These are phyloP conservation scores for Amauroascus verrucosus DNA, from an alignment of 2,329 filamentous ascomycete genomes.

Conservation along the genomic window DNA sequence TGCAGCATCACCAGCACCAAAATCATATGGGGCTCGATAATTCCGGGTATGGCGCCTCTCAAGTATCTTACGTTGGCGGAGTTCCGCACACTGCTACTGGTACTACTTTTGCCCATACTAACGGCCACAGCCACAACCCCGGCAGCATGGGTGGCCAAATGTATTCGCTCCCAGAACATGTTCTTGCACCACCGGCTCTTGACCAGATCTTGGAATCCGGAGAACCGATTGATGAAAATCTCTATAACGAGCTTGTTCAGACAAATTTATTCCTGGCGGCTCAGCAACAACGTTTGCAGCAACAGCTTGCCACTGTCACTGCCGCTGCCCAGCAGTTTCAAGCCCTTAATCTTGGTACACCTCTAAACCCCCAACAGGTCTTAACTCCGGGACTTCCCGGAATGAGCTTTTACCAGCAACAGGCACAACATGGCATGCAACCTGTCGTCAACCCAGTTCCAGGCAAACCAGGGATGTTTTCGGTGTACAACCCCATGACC, in stretches of 20 bases:
- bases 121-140: conserved; percentile 23
- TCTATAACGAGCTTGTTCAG: conserved; percentile 80
- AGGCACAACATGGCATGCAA: conserved; percentile 56
- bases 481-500: conserved; percentile 75
- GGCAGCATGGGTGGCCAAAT: conserved; percentile 46
- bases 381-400: conserved; percentile 42
- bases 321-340: conserved; percentile 74
- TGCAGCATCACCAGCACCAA: conserved; percentile 36
- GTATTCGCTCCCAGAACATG: conserved; percentile 49
- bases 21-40: conserved; percentile 15
- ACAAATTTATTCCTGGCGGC: conserved; percentile 88
- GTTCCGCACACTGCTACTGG: conserved; percentile 51
- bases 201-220: conserved; percentile 57
- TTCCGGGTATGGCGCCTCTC: conserved; percentile 35
- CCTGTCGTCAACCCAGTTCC: conserved; percentile 53
- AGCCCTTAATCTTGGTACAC: conserved; percentile 55
- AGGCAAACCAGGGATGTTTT: conserved; percentile 64
- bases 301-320: conserved; percentile 78
- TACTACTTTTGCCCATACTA: conserved; percentile 40
- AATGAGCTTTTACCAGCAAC: conserved; percentile 51
- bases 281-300: conserved; percentile 88
- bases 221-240: conserved; percentile 68
- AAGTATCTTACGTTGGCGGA: conserved; percentile 39
- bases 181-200: conserved; percentile 53
- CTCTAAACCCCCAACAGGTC: conserved; percentile 35